These are phyloP conservation scores for Solanum dulcamara DNA, from an alignment of 257 asterid genomes.

Conservation along the genomic window DNA sequence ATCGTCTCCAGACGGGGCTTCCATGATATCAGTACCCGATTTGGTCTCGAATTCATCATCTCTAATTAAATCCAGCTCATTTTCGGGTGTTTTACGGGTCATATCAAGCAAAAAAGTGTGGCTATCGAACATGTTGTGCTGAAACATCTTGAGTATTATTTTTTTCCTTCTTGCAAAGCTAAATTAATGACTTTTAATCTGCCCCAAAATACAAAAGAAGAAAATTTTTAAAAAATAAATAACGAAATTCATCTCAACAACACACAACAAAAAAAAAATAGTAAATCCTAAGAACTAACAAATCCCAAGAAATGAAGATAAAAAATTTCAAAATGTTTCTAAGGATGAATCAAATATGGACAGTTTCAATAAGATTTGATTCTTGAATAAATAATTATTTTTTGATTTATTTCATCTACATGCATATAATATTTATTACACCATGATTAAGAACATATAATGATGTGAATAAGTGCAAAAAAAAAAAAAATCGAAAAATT, in stretches of 20 bases:
- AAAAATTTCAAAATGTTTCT: background rate
- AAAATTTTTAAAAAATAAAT: background rate
- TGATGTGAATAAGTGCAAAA: background rate
- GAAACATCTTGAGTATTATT: constrained; percentile 36
- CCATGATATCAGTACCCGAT: constrained; percentile 55
- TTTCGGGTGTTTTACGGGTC: constrained; percentile 40
- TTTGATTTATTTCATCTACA: background rate
- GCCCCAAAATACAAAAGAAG: background rate
- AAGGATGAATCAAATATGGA: background rate
- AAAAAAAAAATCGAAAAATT: background rate
- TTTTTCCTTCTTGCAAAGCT: background rate
- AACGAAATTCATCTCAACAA: background rate
- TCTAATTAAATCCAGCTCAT: constrained; percentile 42
- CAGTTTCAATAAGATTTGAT: background rate
- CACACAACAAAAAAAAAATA: background rate
- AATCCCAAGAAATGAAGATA: background rate
- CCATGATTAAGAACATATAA: background rate
- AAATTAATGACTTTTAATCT: background rate
- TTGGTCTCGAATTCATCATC: constrained; percentile 66
- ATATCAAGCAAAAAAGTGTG: constrained; percentile 51
- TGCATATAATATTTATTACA: background rate
- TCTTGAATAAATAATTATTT: background rate
- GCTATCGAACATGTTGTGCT: constrained; percentile 55
- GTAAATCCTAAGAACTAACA: background rate
- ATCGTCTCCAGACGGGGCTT: constrained; percentile 64